Evolutionary conservation across 768 basidiomycete species (phyloP), one percentile per base, ranked within the genome.

Genomic region (Russula sp.): DNA sequence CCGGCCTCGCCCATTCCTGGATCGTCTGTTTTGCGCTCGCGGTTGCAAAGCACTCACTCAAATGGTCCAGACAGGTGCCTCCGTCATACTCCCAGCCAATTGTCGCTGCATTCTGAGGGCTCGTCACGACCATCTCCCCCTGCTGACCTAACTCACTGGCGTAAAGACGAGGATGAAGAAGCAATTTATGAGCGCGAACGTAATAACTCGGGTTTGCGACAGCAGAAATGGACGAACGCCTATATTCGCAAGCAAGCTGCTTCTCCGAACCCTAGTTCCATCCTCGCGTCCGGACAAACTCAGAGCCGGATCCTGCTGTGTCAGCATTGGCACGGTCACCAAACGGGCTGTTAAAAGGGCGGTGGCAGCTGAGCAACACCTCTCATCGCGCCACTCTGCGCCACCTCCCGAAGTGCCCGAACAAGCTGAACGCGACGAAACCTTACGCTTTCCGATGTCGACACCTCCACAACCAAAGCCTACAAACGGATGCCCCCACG

Each of bases 141-240:
- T 22, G 46, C 53, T 26, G 58, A 60, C 18, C 26, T 8, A 38
- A 30, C 52, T 40, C 57, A 51, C 63, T 52, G 46, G 76, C 71
- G 75, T 16, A 57, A 71, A 63, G 67, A 72, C 20, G 59, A 50
- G 22, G 60, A 9, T 2, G 81, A 26, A 26, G 81, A 78, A 67
- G 62, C 74, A 5, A 63, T 69, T n/a, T 51, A 83, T 44, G 80
- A 81, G 68, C 79, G 85, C 53, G 87, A 88, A 73, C 78, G 84
- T 54, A 88, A 88, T 30, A 30, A 30, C 69, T 88, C 86, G 87
- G 85, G 86, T 72, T 81, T 86, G 9, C 84, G 83, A n/a, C 81
- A 78, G 18, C 69, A 62, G n/a, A 69, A 59, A 18, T 69, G 69
- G 61, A 55, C 63, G 13, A 69, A 71, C 30, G 65, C 5, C 42